Percentiles rank a stretch among this genome's conserved stretches.
Conservation (phyloP, 164 flowering plant genomes). For the Warburgia ugandensis region DNA sequence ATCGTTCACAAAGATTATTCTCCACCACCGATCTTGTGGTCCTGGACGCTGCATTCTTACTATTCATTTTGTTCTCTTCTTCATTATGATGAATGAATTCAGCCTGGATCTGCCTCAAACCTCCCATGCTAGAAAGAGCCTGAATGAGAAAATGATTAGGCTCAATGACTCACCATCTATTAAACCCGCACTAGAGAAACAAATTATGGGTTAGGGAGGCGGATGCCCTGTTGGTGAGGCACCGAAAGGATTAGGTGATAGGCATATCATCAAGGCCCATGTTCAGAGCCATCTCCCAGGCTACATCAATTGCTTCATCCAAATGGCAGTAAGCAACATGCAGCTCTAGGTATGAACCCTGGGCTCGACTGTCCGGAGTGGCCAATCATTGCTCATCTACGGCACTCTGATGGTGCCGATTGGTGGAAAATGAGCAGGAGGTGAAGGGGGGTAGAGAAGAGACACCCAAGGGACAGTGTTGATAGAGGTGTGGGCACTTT, state of each 20-base stretch:
- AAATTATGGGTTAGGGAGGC: conserved; percentile 33
- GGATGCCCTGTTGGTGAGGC: conserved; percentile 39
- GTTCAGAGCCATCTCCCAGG: background rate
- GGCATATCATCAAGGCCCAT: conserved; percentile 12
- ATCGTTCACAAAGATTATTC: conserved; percentile 6
- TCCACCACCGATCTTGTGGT: conserved; percentile 17
- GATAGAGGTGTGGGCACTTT: conserved; percentile 44
- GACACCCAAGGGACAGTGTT: conserved; percentile 8
- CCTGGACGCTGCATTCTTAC: conserved; percentile 9
- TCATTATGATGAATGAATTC: background rate
- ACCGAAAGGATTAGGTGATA: conserved; percentile 13
- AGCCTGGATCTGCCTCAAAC: background rate
- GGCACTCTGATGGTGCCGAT: conserved; percentile 18
- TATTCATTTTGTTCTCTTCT: background rate
- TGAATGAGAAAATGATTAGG: conserved; percentile 37
- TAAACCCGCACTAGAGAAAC: conserved; percentile 17
- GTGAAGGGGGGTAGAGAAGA: background rate
- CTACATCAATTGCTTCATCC: background rate
- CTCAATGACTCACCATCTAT: conserved; percentile 27
- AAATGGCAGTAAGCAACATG: background rate
- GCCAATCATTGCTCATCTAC: conserved; percentile 16
- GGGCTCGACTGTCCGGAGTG: background rate
- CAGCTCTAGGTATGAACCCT: no score
- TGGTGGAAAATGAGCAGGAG: conserved; percentile 5
- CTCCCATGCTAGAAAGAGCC: background rate